Evolutionary conservation across 805 yeast species (phyloP).

Genomic region (Teunomyces funiuensis): DNA sequence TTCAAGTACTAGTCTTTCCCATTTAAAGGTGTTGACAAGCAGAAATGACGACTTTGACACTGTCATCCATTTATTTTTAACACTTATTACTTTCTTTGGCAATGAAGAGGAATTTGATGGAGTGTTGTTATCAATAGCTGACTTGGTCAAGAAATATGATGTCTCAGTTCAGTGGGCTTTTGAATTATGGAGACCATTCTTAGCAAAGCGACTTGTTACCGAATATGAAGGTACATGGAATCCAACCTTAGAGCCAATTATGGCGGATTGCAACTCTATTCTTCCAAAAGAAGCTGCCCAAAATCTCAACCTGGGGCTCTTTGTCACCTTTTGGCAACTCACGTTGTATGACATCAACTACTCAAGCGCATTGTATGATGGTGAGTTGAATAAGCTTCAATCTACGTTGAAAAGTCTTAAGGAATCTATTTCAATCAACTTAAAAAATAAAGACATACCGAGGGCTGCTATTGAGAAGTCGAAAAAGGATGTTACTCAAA

Average conservation of each 20-base stretch:
- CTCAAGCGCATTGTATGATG: constrained; percentile 49
- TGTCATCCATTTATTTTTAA: constrained; percentile 64
- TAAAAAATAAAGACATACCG: constrained; percentile 25
- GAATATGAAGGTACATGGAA: constrained; percentile 4
- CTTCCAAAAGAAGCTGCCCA: constrained; percentile 10
- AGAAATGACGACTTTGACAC: constrained; percentile 70
- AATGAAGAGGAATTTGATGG: constrained; percentile 28
- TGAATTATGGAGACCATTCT: constrained; percentile 68
- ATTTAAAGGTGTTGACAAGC: constrained; percentile 69
- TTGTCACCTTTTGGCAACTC: constrained; percentile 69
- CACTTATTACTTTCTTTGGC: constrained; percentile 55
- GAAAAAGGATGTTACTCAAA: constrained; percentile 21
- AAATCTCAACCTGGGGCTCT: constrained; percentile 43
- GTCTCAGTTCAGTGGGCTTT: constrained; percentile 66
- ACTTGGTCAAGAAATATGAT: constrained; percentile 41
- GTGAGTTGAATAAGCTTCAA: constrained; percentile 42
- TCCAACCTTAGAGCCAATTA: constrained; percentile 3
- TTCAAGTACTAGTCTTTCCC: constrained; percentile 35
- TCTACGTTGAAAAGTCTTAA: constrained; percentile 33
- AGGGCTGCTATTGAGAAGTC: constrained; percentile 20
- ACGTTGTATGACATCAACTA: constrained; percentile 69
- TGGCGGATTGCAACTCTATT: neutral
- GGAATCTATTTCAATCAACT: constrained; percentile 31
- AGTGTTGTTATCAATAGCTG: constrained; percentile 41
- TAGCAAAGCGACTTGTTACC: constrained; percentile 24